Evolutionary conservation across 495 filamentous ascomycete genomes (phyloP).

Genomic region (Thermochaetoides thermophila): DNA sequence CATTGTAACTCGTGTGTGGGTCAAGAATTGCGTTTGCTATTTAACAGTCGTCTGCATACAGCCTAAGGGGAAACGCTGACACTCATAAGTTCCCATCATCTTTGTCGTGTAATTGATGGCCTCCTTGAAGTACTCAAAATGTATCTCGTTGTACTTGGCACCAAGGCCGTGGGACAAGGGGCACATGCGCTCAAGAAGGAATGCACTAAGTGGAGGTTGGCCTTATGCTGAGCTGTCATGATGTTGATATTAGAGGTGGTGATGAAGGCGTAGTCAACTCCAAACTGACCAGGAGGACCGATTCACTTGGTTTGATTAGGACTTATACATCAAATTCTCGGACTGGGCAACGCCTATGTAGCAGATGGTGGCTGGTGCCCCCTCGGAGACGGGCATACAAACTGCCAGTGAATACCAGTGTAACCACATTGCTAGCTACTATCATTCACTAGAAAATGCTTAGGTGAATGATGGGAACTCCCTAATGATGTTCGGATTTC

Average conservation of each 20-base stretch:
- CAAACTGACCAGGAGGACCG: slow-evolving; percentile 35
- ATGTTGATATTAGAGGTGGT: slow-evolving; percentile 28
- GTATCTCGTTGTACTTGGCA: slow-evolving; percentile 36
- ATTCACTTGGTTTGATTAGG: slow-evolving; percentile 22
- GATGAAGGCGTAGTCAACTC: slow-evolving; percentile 39
- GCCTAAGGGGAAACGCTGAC: background rate
- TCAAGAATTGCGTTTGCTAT: slow-evolving; percentile 32
- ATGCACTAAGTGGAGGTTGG: slow-evolving; percentile 38
- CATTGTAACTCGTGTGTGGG: slow-evolving; percentile 41
- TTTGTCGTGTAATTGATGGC: slow-evolving; percentile 38
- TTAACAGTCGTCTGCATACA: background rate
- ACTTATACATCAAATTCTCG: slow-evolving; percentile 38
- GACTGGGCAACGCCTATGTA: slow-evolving; percentile 40
- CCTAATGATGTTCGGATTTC: no score
- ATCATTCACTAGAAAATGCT: no score
- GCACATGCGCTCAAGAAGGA: slow-evolving; percentile 40
- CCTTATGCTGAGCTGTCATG: slow-evolving; percentile 32
- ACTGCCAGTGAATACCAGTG: slow-evolving; percentile 7
- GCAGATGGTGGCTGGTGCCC: slow-evolving; percentile 33
- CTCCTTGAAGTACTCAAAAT: slow-evolving; percentile 33
- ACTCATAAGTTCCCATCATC: slow-evolving; percentile 29
- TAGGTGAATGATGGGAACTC: no score
- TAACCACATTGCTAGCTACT: slow-evolving; percentile 22
- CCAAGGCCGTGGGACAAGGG: slow-evolving; percentile 33
- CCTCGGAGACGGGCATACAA: slow-evolving; percentile 16